These are phyloP conservation scores for Chytridiales sp. DNA, from an alignment of 371 early-diverging fungal genomes.

Conservation along the genomic window DNA sequence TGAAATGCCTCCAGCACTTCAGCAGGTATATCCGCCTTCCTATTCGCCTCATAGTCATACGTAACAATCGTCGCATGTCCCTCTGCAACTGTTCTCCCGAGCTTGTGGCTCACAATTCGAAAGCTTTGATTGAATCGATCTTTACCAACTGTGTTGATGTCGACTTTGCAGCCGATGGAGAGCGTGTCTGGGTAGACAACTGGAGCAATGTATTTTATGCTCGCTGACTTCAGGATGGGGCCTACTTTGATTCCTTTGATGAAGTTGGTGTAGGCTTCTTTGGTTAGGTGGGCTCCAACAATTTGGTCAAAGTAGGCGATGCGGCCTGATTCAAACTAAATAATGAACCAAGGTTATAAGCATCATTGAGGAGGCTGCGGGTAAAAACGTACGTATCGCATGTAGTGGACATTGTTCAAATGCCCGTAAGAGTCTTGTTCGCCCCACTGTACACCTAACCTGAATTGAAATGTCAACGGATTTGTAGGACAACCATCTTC, in stretches of 20 bases:
- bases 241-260: slow-evolving; percentile 26
- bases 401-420: slow-evolving; percentile 37
- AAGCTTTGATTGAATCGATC: slow-evolving; percentile 30
- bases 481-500: background rate
- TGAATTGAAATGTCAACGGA: background rate
- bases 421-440: slow-evolving; percentile 35
- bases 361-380: background rate
- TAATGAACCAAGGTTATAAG: background rate
- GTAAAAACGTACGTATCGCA: slow-evolving; percentile 22
- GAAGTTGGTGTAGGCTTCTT: slow-evolving; percentile 18
- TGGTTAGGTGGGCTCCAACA: slow-evolving; percentile 21
- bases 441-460: slow-evolving; percentile 35
- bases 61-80: slow-evolving; percentile 25
- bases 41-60: slow-evolving; percentile 23
- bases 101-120: slow-evolving; percentile 24
- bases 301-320: slow-evolving; percentile 40
- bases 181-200: slow-evolving; percentile 38
- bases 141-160: slow-evolving; percentile 4
- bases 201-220: slow-evolving; percentile 24
- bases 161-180: slow-evolving; percentile 29
- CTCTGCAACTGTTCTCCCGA: slow-evolving; percentile 21
- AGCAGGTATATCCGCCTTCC: slow-evolving; percentile 25
- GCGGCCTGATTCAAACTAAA: slow-evolving; percentile 19
- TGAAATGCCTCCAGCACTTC: slow-evolving; percentile 19
- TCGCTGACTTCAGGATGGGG: slow-evolving; percentile 35